phyloP scores from a whole-genome alignment of 1,284 basidiomycete genomes.

The Pyrrhoderma noxium region DNA sequence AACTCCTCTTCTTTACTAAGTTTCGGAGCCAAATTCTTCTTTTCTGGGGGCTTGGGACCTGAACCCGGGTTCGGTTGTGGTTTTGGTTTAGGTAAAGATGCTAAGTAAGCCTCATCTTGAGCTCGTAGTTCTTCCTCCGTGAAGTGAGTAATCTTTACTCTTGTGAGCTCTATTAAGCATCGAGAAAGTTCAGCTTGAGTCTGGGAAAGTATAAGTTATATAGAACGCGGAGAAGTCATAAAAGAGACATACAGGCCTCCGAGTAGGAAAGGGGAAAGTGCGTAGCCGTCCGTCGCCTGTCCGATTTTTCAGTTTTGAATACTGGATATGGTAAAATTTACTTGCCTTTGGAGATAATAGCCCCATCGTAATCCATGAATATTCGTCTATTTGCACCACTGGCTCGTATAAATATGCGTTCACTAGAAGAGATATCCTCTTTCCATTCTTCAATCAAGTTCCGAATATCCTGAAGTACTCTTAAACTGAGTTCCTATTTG shows the following conservation, averaged over 20 bases:
- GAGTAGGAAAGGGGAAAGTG: constrained; percentile 89
- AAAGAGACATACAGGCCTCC: constrained; percentile 67
- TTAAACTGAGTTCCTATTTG: constrained; percentile 5
- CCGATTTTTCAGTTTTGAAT: not conserved
- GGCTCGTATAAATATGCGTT: constrained; percentile 86
- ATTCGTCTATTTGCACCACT: constrained; percentile 79
- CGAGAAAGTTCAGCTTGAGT: constrained; percentile 88
- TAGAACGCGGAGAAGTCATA: not conserved
- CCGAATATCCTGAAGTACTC: constrained; percentile 69
- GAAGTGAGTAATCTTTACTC: constrained; percentile 80
- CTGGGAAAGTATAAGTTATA: constrained; percentile 31
- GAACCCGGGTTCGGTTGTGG: constrained; percentile 32
- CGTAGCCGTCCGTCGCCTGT: constrained; percentile 70
- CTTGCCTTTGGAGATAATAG: constrained; percentile 46
- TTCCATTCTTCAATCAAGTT: constrained; percentile 75
- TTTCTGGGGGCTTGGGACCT: constrained; percentile 29
- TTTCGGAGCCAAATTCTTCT: constrained; percentile 44
- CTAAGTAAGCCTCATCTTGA: constrained; percentile 83
- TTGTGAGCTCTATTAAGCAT: constrained; percentile 82
- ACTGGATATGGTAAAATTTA: constrained; percentile 17
- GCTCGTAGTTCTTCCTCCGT: constrained; percentile 79
- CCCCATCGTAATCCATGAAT: constrained; percentile 81
- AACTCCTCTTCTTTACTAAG: constrained; percentile 74
- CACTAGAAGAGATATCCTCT: constrained; percentile 74
- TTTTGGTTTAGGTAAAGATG: constrained; percentile 77